Percentiles rank a stretch among this genome's conserved stretches.
These are phyloP conservation scores for Termitomyces sp. DNA, from an alignment of 768 basidiomycete species.

Conservation along the genomic window DNA sequence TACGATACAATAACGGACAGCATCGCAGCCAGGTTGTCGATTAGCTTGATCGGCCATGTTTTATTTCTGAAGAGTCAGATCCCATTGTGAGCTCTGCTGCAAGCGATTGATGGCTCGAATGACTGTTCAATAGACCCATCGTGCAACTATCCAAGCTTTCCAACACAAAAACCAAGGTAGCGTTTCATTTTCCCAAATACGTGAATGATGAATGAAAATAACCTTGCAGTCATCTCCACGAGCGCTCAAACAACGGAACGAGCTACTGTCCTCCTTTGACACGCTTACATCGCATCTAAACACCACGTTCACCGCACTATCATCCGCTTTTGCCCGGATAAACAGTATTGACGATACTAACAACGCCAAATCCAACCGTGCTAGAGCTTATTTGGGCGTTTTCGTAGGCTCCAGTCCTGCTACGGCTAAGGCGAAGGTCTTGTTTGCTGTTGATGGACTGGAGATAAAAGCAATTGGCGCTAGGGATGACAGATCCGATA, in stretches of 20 bases:
- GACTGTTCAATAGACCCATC: constrained; percentile 43
- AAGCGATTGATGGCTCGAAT: too few species aligned
- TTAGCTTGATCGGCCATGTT: constrained; percentile 60
- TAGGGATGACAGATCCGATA: constrained; percentile 22
- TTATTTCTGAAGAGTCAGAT: constrained; percentile 76
- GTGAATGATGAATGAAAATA: background rate
- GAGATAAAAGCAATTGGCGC: constrained; percentile 42
- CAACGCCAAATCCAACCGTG: background rate
- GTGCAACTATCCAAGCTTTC: constrained; percentile 58
- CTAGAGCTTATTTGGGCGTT: constrained; percentile 51
- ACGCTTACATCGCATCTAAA: constrained; percentile 67
- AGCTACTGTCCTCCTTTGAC: constrained; percentile 63
- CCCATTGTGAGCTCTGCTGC: constrained; percentile 54
- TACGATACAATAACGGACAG: constrained; percentile 45
- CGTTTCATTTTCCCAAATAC: constrained; percentile 3
- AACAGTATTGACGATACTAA: background rate
- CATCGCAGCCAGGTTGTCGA: constrained; percentile 61
- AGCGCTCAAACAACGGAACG: constrained; percentile 52
- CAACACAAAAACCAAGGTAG: constrained; percentile 37
- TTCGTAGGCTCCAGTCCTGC: constrained; percentile 62
- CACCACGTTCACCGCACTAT: constrained; percentile 70
- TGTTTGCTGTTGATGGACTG: constrained; percentile 61
- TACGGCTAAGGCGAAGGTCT: constrained; percentile 53
- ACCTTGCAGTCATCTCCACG: constrained; percentile 35
- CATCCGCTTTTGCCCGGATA: constrained; percentile 52